Evolutionary conservation across 106 monocot genomes (phyloP).

Genomic region (Acorus gramineus): DNA sequence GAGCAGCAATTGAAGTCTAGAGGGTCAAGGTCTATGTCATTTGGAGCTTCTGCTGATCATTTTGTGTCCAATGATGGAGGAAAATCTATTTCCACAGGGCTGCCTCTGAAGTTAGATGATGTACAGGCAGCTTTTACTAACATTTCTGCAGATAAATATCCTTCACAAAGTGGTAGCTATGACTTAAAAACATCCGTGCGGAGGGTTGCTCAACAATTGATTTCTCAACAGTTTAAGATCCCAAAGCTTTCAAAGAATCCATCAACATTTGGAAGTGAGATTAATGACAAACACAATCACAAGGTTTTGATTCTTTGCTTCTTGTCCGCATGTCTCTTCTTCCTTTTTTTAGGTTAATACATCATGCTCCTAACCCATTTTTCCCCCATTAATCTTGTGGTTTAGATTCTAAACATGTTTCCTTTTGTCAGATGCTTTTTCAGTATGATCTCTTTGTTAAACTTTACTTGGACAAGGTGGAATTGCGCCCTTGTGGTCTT

Average conservation of each 20-base stretch:
- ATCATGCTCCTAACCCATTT: no score
- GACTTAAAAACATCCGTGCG: slow-evolving; percentile 27
- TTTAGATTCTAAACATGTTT: background rate
- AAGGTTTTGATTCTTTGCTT: background rate
- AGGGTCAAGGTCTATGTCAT: slow-evolving; percentile 2
- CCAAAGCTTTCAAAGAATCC: slow-evolving; percentile 25
- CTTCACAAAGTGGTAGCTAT: slow-evolving; percentile 12
- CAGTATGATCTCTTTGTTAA: slow-evolving; percentile 69
- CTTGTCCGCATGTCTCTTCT: no score
- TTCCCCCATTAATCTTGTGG: no score
- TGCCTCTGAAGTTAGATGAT: slow-evolving; percentile 8
- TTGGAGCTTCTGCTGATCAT: slow-evolving; percentile 10
- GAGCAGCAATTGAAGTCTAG: slow-evolving; percentile 9
- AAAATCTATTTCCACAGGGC: no score
- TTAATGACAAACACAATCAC: slow-evolving; percentile 5
- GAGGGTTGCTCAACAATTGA: slow-evolving; percentile 17
- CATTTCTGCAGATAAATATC: slow-evolving; percentile 4
- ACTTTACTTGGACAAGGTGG: slow-evolving; percentile 68
- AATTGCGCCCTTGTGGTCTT: slow-evolving; percentile 74
- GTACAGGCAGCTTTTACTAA: slow-evolving; percentile 2
- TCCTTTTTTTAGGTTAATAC: no score
- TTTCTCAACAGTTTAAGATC: slow-evolving; percentile 9
- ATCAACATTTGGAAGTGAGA: slow-evolving; percentile 18
- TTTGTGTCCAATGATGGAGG: slow-evolving; percentile 3
- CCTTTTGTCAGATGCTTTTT: slow-evolving; percentile 42